Evolutionary conservation across 768 basidiomycete genomes (phyloP).

Genomic region (Cytidiella melzeri): DNA sequence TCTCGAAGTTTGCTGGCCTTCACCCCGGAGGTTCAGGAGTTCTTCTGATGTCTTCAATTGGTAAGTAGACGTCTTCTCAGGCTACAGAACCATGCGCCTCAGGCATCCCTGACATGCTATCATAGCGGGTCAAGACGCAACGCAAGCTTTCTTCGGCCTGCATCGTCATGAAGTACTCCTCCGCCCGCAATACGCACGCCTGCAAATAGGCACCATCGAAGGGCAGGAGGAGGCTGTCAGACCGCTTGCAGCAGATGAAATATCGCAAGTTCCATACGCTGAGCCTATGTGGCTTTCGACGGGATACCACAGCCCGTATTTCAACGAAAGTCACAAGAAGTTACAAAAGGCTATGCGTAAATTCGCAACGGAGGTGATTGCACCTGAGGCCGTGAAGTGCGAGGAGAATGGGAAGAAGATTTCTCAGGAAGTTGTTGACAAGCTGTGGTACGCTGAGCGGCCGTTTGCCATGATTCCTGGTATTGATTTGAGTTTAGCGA

Average conservation of each 20-base stretch:
- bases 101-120: neutral
- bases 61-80: no score
- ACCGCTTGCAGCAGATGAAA: constrained; percentile 49
- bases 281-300: constrained; percentile 76
- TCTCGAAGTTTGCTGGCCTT: constrained; percentile 74
- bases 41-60: constrained; percentile 56
- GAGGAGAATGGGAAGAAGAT: constrained; percentile 88
- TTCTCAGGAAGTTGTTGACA: constrained; percentile 78
- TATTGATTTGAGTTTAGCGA: constrained; percentile 40
- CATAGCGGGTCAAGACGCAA: constrained; percentile 67
- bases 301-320: constrained; percentile 73
- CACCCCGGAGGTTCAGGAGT: constrained; percentile 87
- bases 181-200: constrained; percentile 64
- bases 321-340: constrained; percentile 61
- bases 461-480: neutral
- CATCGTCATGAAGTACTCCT: constrained; percentile 79
- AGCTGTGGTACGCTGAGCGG: constrained; percentile 55
- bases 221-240: constrained; percentile 54
- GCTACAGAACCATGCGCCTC: no score
- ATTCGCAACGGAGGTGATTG: constrained; percentile 71
- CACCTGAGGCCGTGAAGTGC: constrained; percentile 66
- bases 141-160: constrained; percentile 77
- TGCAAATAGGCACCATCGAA: constrained; percentile 57
- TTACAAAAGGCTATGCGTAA: constrained; percentile 74
- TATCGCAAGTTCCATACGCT: constrained; percentile 76